Conservation (phyloP, 352 stramenopile species). For the Phytophthora pini region DNA sequence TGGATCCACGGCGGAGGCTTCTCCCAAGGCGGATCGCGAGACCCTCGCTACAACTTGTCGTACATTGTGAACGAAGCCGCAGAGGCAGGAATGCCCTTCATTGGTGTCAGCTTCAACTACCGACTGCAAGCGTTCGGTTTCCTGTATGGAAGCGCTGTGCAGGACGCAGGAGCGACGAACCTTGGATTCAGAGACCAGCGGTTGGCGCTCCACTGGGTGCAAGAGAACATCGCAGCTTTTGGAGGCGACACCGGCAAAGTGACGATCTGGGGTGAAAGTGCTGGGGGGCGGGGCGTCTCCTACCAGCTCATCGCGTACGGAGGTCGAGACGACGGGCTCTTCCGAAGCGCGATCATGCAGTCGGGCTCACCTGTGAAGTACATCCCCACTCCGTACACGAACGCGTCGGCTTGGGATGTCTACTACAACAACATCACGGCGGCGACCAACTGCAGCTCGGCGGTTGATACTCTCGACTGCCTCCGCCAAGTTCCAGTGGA, state of each 20-base stretch:
- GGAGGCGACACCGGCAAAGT: slow-evolving; percentile 27
- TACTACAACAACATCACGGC: slow-evolving; percentile 39
- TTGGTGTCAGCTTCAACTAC: slow-evolving; percentile 53
- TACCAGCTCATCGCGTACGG: slow-evolving; percentile 34
- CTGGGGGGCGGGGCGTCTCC: slow-evolving; percentile 48
- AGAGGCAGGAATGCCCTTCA: slow-evolving; percentile 30
- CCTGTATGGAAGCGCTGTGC: slow-evolving; percentile 30
- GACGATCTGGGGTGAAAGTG: slow-evolving; percentile 43
- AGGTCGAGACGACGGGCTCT: slow-evolving; percentile 29
- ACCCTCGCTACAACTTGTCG: slow-evolving; percentile 41
- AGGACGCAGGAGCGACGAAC: slow-evolving; percentile 69
- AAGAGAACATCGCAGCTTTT: slow-evolving; percentile 30
- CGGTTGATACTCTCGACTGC: slow-evolving; percentile 25
- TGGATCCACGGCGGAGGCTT: slow-evolving; percentile 40
- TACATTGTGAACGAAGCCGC: slow-evolving; percentile 37
- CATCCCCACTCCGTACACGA: slow-evolving; percentile 16
- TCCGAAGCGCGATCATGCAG: slow-evolving; percentile 31
- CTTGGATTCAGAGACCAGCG: slow-evolving; percentile 86
- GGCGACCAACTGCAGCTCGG: slow-evolving; percentile 26
- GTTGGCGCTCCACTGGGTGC: slow-evolving; percentile 60
- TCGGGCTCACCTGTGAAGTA: slow-evolving; percentile 22
- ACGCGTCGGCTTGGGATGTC: slow-evolving; percentile 23
- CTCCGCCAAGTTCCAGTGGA: slow-evolving; percentile 31
- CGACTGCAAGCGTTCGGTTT: slow-evolving; percentile 42
- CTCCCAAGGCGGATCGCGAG: slow-evolving; percentile 28